Conservation (phyloP, 495 filamentous ascomycete genomes). For the Articulospora tetracladia region DNA sequence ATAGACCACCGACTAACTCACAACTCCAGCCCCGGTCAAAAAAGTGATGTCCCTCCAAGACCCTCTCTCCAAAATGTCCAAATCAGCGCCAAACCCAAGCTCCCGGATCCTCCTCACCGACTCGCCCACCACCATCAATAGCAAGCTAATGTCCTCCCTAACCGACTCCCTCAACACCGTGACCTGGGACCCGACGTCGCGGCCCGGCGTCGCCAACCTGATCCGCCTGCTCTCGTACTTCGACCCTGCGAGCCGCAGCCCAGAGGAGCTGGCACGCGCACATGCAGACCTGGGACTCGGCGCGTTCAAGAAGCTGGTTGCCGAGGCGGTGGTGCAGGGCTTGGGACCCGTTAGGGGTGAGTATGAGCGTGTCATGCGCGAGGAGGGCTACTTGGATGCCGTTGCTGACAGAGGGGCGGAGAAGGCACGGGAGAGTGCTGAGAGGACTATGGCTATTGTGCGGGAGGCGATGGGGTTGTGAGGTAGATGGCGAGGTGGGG, state of each 20-base stretch:
- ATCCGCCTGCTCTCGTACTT: slow-evolving; percentile 71
- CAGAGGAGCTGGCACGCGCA: slow-evolving; percentile 52
- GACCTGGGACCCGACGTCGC: slow-evolving; percentile 65
- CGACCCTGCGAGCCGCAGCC: slow-evolving; percentile 38
- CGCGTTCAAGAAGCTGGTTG: slow-evolving; percentile 63
- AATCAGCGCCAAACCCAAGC: slow-evolving; percentile 60
- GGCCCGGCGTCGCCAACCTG: slow-evolving; percentile 87
- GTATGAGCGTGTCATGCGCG: slow-evolving; percentile 51
- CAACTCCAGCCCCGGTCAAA: slow-evolving; percentile 58
- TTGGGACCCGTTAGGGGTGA: slow-evolving; percentile 57
- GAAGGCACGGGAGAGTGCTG: slow-evolving; percentile 60
- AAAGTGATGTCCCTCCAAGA: slow-evolving; percentile 85
- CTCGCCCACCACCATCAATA: slow-evolving; percentile 48
- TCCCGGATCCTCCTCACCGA: slow-evolving; percentile 86
- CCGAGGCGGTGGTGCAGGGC: slow-evolving; percentile 46
- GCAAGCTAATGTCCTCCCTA: slow-evolving; percentile 67
- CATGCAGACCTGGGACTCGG: slow-evolving; percentile 46
- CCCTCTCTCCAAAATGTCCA: slow-evolving; percentile 85
- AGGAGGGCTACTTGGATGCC: slow-evolving; percentile 50
- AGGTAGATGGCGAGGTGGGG: not conserved
- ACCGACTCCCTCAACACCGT: slow-evolving; percentile 67
- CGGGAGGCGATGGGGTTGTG: slow-evolving; percentile 58
- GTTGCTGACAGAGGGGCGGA: slow-evolving; percentile 56
- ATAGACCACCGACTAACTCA: not conserved
- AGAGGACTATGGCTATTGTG: slow-evolving; percentile 62